These are phyloP conservation scores for Sphaceloma murrayae DNA, from an alignment of 2,329 filamentous ascomycete genomes.

Conservation along the genomic window DNA sequence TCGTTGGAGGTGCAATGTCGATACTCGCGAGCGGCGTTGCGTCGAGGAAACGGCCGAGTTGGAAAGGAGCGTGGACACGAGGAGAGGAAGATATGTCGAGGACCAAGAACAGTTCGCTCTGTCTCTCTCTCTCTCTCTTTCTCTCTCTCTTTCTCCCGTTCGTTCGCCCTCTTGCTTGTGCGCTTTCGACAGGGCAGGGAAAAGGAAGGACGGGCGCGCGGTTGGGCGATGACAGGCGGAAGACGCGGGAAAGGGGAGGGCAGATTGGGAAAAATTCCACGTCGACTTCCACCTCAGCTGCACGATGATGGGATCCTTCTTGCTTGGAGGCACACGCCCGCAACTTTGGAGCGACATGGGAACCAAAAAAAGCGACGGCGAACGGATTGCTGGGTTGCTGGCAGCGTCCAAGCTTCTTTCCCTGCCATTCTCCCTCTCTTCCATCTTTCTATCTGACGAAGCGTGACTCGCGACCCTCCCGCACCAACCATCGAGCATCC, in stretches of 20 bases:
- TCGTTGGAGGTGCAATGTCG: conserved; percentile 13
- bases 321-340: no score
- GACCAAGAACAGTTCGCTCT: background rate
- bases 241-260: conserved; percentile 10
- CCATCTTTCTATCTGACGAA: background rate
- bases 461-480: background rate
- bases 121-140: no score
- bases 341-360: no score
- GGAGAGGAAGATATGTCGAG: conserved; percentile 2
- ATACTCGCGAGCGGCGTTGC: conserved; percentile 11
- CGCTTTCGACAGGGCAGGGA: background rate
- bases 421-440: no score
- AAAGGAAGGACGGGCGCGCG: conserved; percentile 7
- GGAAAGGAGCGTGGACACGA: conserved; percentile 16
- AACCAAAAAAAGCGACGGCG: conserved; percentile 12
- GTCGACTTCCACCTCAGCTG: background rate
- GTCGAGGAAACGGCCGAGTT: conserved; percentile 4
- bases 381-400: background rate
- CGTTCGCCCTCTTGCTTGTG: background rate
- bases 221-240: background rate
- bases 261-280: background rate
- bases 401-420: background rate
- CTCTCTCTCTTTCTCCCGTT: no score
- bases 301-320: conserved; percentile 10
- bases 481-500: background rate